Conservation (phyloP, 2,329 filamentous ascomycete genomes). For the Fulvia fulva region DNA sequence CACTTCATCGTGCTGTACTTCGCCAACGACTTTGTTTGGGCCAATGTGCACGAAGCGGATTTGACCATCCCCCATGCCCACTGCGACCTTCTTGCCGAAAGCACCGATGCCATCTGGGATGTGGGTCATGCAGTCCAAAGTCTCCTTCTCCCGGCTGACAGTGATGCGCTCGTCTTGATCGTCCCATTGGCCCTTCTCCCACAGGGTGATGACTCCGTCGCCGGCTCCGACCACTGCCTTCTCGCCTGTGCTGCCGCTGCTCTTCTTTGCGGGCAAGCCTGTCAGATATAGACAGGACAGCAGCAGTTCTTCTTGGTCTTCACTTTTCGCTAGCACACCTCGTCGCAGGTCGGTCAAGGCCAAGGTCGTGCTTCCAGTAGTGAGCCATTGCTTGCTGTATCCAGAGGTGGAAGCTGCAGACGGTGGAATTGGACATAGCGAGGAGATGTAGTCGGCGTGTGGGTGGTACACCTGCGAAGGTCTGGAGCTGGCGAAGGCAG, state of each 20-base stretch:
- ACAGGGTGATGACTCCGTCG: slow-evolving; percentile 80
- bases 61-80: slow-evolving; percentile 76
- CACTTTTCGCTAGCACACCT: slow-evolving; percentile 81
- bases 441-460: slow-evolving; percentile 90
- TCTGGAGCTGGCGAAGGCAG: slow-evolving; percentile 52
- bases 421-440: slow-evolving; percentile 76
- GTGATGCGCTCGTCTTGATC: slow-evolving; percentile 88
- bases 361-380: slow-evolving; percentile 85
- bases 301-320: slow-evolving; percentile 92
- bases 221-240: slow-evolving; percentile 74
- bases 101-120: slow-evolving; percentile 67
- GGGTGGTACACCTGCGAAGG: slow-evolving; percentile 79
- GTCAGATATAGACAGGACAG: slow-evolving; percentile 76
- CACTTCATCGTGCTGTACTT: slow-evolving; percentile 74
- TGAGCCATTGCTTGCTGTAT: slow-evolving; percentile 91
- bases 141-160: slow-evolving; percentile 64
- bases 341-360: slow-evolving; percentile 84
- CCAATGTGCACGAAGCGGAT: slow-evolving; percentile 74
- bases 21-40: slow-evolving; percentile 64
- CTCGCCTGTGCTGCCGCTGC: slow-evolving; percentile 64
- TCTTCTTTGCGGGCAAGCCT: slow-evolving; percentile 64
- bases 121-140: slow-evolving; percentile 71
- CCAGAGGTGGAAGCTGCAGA: slow-evolving; percentile 78
- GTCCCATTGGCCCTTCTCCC: slow-evolving; percentile 93
- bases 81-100: slow-evolving; percentile 67